These are phyloP conservation scores for Diutina neorugosa DNA, from an alignment of 1,139 yeast genomes.

Conservation along the genomic window DNA sequence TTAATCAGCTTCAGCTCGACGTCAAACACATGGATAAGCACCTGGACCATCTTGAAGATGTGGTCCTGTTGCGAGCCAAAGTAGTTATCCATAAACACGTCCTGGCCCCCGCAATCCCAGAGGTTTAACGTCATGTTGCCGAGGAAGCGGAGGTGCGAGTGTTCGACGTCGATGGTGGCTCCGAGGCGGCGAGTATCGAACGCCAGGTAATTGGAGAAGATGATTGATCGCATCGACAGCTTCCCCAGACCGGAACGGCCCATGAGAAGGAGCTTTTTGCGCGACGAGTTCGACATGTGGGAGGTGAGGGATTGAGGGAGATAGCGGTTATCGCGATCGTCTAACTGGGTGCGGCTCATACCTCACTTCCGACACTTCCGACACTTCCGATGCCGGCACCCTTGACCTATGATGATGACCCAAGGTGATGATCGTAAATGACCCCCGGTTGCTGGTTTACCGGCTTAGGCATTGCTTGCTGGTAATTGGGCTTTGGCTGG, in stretches of 20 bases:
- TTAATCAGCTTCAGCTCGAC: slow-evolving; percentile 87
- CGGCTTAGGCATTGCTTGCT: too few species aligned
- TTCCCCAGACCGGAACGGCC: slow-evolving; percentile 98
- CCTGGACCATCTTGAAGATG: slow-evolving; percentile 92
- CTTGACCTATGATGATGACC: too few species aligned
- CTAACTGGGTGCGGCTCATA: too few species aligned
- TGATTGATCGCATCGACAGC: slow-evolving; percentile 93
- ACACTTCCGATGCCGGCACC: too few species aligned
- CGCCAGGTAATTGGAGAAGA: slow-evolving; percentile 91
- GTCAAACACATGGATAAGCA: slow-evolving; percentile 92
- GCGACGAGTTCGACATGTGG: slow-evolving; percentile 9
- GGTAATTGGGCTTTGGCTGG: too few species aligned
- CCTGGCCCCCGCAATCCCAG: slow-evolving; percentile 99
- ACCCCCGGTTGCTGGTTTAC: too few species aligned
- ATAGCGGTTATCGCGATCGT: too few species aligned
- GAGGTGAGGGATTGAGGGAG: neutral
- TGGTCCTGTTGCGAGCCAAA: slow-evolving; percentile 71
- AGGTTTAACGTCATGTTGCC: slow-evolving; percentile 92
- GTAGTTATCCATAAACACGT: slow-evolving; percentile 52
- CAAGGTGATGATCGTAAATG: too few species aligned
- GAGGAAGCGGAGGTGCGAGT: slow-evolving; percentile 80
- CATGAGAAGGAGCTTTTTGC: slow-evolving; percentile 37
- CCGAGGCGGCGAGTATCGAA: slow-evolving; percentile 92
- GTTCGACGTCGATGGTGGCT: slow-evolving; percentile 96
- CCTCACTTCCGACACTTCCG: too few species aligned